Evolutionary conservation across 176 grass and related monocot genomes (phyloP).

Genomic region (Carex cristatella): DNA sequence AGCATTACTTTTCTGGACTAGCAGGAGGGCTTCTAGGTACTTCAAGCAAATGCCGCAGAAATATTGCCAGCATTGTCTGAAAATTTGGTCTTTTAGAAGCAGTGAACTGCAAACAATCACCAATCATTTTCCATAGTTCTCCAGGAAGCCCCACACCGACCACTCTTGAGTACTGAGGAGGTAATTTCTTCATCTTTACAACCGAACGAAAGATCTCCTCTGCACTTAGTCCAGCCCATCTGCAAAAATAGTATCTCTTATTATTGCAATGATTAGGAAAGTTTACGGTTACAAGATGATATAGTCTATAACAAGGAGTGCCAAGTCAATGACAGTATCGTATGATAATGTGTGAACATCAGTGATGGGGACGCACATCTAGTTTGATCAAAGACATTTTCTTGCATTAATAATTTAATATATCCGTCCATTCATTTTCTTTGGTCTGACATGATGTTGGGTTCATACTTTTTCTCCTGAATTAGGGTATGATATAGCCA

Average conservation of each 20-base stretch:
- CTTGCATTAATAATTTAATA: not conserved
- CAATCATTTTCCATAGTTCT: conserved; percentile 99
- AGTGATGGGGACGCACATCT: not conserved
- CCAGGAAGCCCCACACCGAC: conserved; percentile 95
- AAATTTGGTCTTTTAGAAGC: conserved; percentile 84
- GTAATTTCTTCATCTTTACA: conserved; percentile 78
- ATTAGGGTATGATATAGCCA: not conserved
- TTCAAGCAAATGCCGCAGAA: conserved; percentile 92
- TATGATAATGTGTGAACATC: not conserved
- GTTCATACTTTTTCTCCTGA: not conserved
- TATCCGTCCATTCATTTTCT: not conserved
- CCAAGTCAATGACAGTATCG: not conserved
- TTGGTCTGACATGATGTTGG: not conserved
- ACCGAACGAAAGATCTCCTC: conserved; percentile 84
- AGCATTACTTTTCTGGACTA: conserved; percentile 80
- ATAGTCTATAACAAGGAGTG: not conserved
- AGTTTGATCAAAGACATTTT: not conserved
- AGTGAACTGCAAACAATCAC: conserved; percentile 82
- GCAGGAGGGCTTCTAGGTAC: conserved; percentile 82
- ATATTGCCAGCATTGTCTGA: conserved; percentile 88
- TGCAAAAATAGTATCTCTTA: conserved; percentile 33
- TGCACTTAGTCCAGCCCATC: conserved; percentile 91
- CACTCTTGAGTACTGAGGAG: conserved; percentile 94
- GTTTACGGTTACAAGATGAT: not conserved
- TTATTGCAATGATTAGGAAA: not conserved